These are phyloP conservation scores for Plantago coronopus DNA, from an alignment of 305 asterid species.

Conservation along the genomic window DNA sequence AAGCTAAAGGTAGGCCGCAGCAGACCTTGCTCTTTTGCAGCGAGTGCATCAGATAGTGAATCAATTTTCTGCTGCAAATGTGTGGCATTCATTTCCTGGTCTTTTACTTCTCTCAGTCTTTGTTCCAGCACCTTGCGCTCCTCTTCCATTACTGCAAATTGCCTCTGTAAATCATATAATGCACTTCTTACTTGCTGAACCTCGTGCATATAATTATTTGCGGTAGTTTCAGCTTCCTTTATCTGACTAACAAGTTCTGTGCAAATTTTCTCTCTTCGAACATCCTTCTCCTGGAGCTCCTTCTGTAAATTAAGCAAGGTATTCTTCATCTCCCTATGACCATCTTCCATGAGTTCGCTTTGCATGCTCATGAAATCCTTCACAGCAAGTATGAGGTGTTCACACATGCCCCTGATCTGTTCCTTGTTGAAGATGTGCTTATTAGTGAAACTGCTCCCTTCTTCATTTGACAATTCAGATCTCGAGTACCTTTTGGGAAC, in stretches of 20 bases:
- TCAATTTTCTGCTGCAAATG: slow-evolving; percentile 55
- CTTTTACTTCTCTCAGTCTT: slow-evolving; percentile 53
- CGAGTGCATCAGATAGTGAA: slow-evolving; percentile 61
- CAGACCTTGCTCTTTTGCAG: slow-evolving; percentile 89
- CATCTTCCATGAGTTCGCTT: slow-evolving; percentile 53
- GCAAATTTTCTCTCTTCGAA: slow-evolving; percentile 72
- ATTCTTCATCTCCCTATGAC: slow-evolving; percentile 70
- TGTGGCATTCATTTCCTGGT: slow-evolving; percentile 40
- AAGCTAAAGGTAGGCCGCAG: slow-evolving; percentile 20
- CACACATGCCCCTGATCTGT: slow-evolving; percentile 40
- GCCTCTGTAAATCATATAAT: slow-evolving; percentile 51
- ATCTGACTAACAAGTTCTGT: slow-evolving; percentile 84
- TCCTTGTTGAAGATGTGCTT: slow-evolving; percentile 42
- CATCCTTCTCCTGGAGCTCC: slow-evolving; percentile 88
- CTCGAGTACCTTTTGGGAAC: slow-evolving; percentile 34
- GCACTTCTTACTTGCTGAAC: slow-evolving; percentile 57
- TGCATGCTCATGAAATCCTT: slow-evolving; percentile 58
- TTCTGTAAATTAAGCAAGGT: slow-evolving; percentile 70
- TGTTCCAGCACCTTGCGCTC: slow-evolving; percentile 51
- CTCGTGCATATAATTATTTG: slow-evolving; percentile 56
- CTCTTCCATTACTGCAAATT: slow-evolving; percentile 48
- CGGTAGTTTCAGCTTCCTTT: slow-evolving; percentile 76
- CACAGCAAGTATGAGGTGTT: slow-evolving; percentile 46
- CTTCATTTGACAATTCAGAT: slow-evolving; percentile 31
- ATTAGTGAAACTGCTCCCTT: slow-evolving; percentile 27